These are phyloP conservation scores for Mycosarcoma maydis DNA, from an alignment of 1,284 basidiomycete genomes.

Conservation along the genomic window DNA sequence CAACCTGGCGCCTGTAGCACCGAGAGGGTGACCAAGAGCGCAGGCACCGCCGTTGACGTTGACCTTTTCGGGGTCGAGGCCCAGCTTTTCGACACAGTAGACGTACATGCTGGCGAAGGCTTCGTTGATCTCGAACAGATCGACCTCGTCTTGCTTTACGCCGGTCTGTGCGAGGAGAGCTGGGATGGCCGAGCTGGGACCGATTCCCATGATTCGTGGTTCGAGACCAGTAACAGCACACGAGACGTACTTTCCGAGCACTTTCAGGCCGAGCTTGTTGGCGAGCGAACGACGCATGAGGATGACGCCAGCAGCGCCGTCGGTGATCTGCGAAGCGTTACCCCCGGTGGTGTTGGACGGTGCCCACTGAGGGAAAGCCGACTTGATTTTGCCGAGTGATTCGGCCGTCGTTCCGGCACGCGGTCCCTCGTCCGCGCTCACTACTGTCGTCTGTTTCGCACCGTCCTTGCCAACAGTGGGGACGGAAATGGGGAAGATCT, in stretches of 20 bases:
- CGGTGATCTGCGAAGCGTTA: constrained; percentile 83
- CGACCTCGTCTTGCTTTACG: constrained; percentile 77
- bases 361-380: constrained; percentile 90
- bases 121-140: constrained; percentile 90
- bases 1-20: constrained; percentile 86
- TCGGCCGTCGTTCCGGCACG: constrained; percentile 80
- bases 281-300: constrained; percentile 87
- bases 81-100: constrained; percentile 80
- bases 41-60: constrained; percentile 89
- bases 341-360: constrained; percentile 82
- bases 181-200: constrained; percentile 51
- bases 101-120: constrained; percentile 58
- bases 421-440: constrained; percentile 83
- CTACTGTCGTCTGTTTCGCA: constrained; percentile 72
- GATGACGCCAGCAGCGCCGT: constrained; percentile 84
- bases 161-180: constrained; percentile 73
- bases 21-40: constrained; percentile 85
- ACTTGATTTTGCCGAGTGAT: constrained; percentile 74
- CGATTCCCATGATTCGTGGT: constrained; percentile 84
- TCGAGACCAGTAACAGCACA: constrained; percentile 78
- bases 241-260: constrained; percentile 81
- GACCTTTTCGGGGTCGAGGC: constrained; percentile 73
- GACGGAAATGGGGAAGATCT: constrained; percentile 76
- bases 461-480: constrained; percentile 72
- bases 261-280: constrained; percentile 77